Base-by-base conservation (phyloP, 225 moss, liverwort and hornwort genomes). In the Takakia lepidozioides region DNA sequence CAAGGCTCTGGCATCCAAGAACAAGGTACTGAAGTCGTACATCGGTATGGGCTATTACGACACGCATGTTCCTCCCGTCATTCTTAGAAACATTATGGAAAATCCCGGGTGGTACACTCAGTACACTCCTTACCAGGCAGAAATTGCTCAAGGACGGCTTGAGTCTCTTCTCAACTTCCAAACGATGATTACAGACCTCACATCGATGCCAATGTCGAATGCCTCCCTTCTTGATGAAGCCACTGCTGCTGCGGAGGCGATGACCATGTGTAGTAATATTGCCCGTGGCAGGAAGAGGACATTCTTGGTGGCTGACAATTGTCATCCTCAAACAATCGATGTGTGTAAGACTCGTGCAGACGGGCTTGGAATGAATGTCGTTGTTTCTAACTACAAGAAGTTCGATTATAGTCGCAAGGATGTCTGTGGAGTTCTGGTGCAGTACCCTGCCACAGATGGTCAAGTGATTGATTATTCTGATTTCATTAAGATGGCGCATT, bases 61-160 rank as follows among this genome's bases (percentile, higher is more conserved):
- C 58, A 95, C 90, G 5, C 38, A 38, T 21, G 84, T 87, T 3
- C 95, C 95, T 29, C 72, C 82, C 1, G 95, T 95, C 28, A 95
- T 95, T 43, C 57, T 95, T 58, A 74, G 95, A n/a, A 95, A 95
- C 64, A 84, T 95, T 55, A 54, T 90, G 74, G 95, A 95, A 68
- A 95, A 95, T 62, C 95, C 95, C 5, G 95, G 72, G 19, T 95
- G 95, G 95, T 95, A 95, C 59, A 95, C 95, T 25, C 95, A 95
- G 72, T 95, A 95, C 71, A 98, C 95, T 27, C 95, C 95, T 9
- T 98, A 98, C 59, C 95, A 98, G 75, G 95, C 95, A 8, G 95
- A 98, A 68, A 90, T 98, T 49, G 95, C 95, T 17, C 95, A 98
- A 63, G 95, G 95, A 7, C 61, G 95, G 11, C 65, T 98, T 8